Conservation (phyloP, 2,329 filamentous ascomycete genomes). For the Fusarium buxicola region DNA sequence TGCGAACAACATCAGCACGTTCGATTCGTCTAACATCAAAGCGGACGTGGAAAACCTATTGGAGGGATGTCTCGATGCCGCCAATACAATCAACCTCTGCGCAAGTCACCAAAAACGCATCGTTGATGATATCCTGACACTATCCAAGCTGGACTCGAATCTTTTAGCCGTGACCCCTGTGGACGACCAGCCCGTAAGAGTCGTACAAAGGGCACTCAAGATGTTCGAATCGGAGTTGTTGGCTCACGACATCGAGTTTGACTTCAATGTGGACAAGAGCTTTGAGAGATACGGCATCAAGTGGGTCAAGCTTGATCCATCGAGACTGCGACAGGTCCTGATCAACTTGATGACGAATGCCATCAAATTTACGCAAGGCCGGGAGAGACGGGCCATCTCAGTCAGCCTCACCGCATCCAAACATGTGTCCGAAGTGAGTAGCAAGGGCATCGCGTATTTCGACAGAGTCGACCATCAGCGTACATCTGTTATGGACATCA, state of each 20-base stretch:
- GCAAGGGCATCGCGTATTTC: conserved; percentile 59
- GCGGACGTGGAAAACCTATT: conserved; percentile 62
- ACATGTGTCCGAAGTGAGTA: conserved; percentile 57
- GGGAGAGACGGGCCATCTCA: conserved; percentile 68
- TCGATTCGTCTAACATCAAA: conserved; percentile 53
- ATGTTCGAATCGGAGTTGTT: conserved; percentile 84
- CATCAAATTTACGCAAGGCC: conserved; percentile 73
- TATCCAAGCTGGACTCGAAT: conserved; percentile 78
- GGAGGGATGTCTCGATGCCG: conserved; percentile 74
- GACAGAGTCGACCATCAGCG: conserved; percentile 57
- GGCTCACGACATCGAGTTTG: conserved; percentile 77
- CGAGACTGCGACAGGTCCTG: conserved; percentile 77
- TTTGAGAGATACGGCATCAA: conserved; percentile 73
- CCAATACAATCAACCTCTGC: conserved; percentile 84
- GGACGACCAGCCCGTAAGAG: conserved; percentile 74
- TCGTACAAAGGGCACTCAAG: conserved; percentile 76
- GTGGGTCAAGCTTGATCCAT: conserved; percentile 81
- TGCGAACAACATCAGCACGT: conserved; percentile 59
- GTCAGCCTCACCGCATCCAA: conserved; percentile 74
- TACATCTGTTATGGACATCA: conserved; percentile 54
- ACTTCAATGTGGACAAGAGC: conserved; percentile 75
- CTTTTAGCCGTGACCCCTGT: conserved; percentile 77
- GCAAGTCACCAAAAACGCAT: conserved; percentile 82
- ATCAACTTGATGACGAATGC: conserved; percentile 81
- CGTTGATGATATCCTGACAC: conserved; percentile 74